A percentile compares a stretch with the other conserved stretches of the same genome.
These are phyloP conservation scores for Termitomyces sp. DNA, from an alignment of 768 basidiomycete species.

Conservation along the genomic window DNA sequence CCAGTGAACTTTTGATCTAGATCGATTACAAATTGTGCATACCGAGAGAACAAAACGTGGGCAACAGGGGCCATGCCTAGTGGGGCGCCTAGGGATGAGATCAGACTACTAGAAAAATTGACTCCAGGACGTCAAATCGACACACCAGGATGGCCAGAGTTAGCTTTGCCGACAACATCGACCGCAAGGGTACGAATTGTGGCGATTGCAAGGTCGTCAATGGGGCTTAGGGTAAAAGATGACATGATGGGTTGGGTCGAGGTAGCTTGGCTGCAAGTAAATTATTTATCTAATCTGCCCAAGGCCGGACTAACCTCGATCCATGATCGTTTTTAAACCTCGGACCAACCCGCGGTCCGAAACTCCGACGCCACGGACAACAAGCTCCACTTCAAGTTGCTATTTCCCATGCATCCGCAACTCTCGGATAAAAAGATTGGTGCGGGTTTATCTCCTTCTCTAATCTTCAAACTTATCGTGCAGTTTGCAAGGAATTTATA, in stretches of 20 bases:
- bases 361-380: conserved; percentile 2
- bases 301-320: background rate
- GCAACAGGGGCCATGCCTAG: conserved; percentile 90
- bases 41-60: conserved; percentile 79
- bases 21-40: conserved; percentile 4
- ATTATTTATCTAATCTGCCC: conserved; percentile 15
- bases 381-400: too few relatives aligned
- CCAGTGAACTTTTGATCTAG: background rate
- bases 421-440: conserved; percentile 61
- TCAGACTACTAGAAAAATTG: background rate
- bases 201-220: conserved; percentile 57
- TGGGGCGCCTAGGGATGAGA: conserved; percentile 62
- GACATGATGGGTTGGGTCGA: conserved; percentile 32
- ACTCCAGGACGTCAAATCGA: background rate
- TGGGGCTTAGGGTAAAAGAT: conserved; percentile 29
- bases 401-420: conserved; percentile 59
- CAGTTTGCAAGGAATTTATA: conserved; percentile 74
- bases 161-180: conserved; percentile 78
- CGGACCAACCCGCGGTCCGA: conserved; percentile 10
- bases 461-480: conserved; percentile 1
- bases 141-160: conserved; percentile 88
- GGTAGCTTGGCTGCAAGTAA: conserved; percentile 10
- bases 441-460: conserved; percentile 18
- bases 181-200: conserved; percentile 75
- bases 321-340: background rate